Percentiles rank a stretch among this genome's conserved stretches.
Evolutionary conservation across 495 filamentous ascomycete species (phyloP).

Genomic region (Sphaerosporella brunnea): DNA sequence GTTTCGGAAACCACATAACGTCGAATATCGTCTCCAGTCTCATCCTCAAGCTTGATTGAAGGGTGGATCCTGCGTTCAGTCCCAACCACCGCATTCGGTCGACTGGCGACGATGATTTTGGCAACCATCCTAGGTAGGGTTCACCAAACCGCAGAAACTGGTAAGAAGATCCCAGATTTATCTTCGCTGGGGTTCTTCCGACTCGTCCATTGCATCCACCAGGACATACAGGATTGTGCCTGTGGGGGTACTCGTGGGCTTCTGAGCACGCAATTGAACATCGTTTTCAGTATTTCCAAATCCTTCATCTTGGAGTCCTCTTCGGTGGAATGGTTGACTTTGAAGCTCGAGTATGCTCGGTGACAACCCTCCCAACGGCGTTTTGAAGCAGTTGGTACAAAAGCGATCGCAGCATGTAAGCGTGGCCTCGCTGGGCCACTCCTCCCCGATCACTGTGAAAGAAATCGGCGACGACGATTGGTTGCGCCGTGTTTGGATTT

Average conservation of each 20-base stretch:
- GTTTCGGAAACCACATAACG: not conserved
- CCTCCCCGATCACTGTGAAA: not conserved
- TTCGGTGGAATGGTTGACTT: not conserved
- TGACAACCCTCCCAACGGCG: not conserved
- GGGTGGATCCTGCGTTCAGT: not conserved
- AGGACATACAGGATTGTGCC: not conserved
- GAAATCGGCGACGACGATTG: not conserved
- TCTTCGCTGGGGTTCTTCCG: not conserved
- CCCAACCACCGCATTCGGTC: not conserved
- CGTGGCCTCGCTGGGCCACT: not conserved
- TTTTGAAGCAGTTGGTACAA: not conserved
- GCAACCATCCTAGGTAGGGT: not conserved
- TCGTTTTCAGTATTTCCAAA: not conserved
- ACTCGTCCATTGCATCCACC: not conserved
- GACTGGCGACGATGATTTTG: not conserved
- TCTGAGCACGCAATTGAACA: not conserved
- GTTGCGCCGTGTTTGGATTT: not conserved
- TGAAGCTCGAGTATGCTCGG: not conserved
- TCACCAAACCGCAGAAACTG: not conserved
- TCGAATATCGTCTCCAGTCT: not conserved
- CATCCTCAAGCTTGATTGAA: not conserved
- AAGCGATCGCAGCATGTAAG: not conserved
- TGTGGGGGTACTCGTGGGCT: not conserved
- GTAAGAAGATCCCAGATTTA: not conserved
- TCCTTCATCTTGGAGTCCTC: not conserved